Base-by-base conservation (phyloP, 2,329 filamentous ascomycete species). In the Paracoccidioides lutzii region DNA sequence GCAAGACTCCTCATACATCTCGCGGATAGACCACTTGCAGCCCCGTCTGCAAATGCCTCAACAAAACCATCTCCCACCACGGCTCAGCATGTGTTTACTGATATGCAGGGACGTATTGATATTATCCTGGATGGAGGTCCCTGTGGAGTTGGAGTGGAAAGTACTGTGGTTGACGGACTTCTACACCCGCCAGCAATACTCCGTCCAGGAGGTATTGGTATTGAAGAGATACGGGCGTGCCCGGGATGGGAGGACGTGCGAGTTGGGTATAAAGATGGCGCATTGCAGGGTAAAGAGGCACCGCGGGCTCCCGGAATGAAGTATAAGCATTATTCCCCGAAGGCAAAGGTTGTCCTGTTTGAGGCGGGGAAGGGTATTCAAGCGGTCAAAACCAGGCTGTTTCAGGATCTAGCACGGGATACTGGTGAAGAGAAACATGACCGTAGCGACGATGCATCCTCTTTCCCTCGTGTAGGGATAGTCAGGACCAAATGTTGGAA, bases 301-400 rank as follows among this genome's bases (percentile, higher is more conserved):
- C 93, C 93, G 0, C 79, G 88, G 56, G 93, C 93, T 0, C 93
- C 93, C 0, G 93, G 93, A 0, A 98, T 98, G 93, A 98, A 98
- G 72, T 98, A 98, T 69, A 88, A 93, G 67, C 93, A 98, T 69
- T 98, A 98, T 66, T 95, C 90, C 45, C 93, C 93, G 0, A 88
- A 84, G 69, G 94, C 93, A 0, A 82, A 79, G 48, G 90, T 98
- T 2, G 75, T 95, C 12, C 76, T 97, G 1, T 95, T 90, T 66
- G 88, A 95, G 67, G 72, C 80, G 35, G 75, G 73, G 1, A 66
- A 68, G 59, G 61, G 60, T 45, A 55, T 60, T 22, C 46, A 59
- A 3, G 63, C 61, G 7, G 65, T 71, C 15, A 57, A 63, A 33
- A 59, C 62, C 7, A 69, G 68, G 28, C 65, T 74, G 5, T 61